Base-by-base conservation (phyloP, 257 asterid species). In the Marsdenia floribunda region DNA sequence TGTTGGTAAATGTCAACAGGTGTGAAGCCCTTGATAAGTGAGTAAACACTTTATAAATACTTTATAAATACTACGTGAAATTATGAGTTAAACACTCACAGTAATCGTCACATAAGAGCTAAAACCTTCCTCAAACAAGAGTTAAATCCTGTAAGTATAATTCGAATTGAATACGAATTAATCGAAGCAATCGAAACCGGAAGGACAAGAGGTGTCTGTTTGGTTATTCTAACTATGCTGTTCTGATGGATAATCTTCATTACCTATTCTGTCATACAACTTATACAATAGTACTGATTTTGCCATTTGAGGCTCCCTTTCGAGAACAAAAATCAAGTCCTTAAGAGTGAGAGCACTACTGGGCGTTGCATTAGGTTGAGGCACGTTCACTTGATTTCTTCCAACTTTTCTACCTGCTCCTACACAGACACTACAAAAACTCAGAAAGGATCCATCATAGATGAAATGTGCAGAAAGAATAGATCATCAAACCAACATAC, bases 241-340 rank as follows among this genome's bases (percentile, higher is more conserved):
- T 70, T 80, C 93, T 2, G 73, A 61, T 2, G 77, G 46, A 42
- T 42, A 68, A 42, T 87, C 82, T 49, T 86, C 87, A 44, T 84
- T 75, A 19, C 75, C 68, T 47, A 80, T 75, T 83, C 81, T 90
- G 78, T 89, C 88, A 73, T 87, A 85, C 81, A 90, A 82, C 49
- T 89, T 86, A 78, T 92, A 92, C 33, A 90, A 79, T 64, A 92
- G 82, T 12, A 86, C 75, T 1, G 99, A 87, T 78, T 86, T 94
- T 0, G 96, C 89, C 96, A 90, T 92, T 40, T 91, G 99, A 73
- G 97, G 97, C 83, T 94, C 99, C 79, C 97, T 90, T 82, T 94
- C 97, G 57, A 94, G 76, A n/a, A 88, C 85, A 3, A 90, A 89
- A 49, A 92, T 88, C 81, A 94, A 91, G 82, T 94, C 99, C 79